Evolutionary conservation across 1,284 basidiomycete species (phyloP), one percentile per base, ranked within the genome.

Genomic region (Ustilago crameri): DNA sequence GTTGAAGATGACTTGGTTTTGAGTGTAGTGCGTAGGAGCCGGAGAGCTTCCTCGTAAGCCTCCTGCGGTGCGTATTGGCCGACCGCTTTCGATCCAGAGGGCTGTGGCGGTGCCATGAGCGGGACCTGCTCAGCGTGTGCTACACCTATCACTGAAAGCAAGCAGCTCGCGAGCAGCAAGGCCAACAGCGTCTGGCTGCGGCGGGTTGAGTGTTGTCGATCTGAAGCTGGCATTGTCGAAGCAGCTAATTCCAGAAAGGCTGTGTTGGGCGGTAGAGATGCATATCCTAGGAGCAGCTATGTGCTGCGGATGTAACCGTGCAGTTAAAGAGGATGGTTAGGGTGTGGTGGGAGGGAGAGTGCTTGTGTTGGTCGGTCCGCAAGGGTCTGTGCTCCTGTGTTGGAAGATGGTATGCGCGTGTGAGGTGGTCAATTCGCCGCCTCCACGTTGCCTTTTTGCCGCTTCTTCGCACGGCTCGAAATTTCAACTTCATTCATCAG

Each of bases 21-120:
- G 49, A 77, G 66, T 9, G 67, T 74, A 24, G 42, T 54, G 15
- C 73, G 63, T 0, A 77, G 62, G 1, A 76, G 53, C 2, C 48
- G 47, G 9, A 77, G 64, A 4, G 75, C 75, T 24, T 67, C 50
- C 38, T 77, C 70, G 45, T 77, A 77, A 0, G 73, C 68, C 38
- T 73, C 42, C 22, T 72, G 61, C 9, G 73, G 54, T 34, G 59
- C 32, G 15, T 32, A 20, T 14, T 49, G 17, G 18, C 44, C n/a
- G 8, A 20, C 9, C 10, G 42, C 4, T 22, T 35, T 56, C 4
- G 58, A 55, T 9, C 38, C 27, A 17, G 37, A 41, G 10, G 38
- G 9, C 3, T 59, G 37, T 22, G 57, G 35, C 10, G 57, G 9
- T 15, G 40, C 30, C 20, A 40, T n/a, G 37, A 57, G 47, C 9